These are phyloP conservation scores for Cutaneotrichosporon sp. DNA, from an alignment of 1,284 basidiomycete genomes.

Conservation along the genomic window DNA sequence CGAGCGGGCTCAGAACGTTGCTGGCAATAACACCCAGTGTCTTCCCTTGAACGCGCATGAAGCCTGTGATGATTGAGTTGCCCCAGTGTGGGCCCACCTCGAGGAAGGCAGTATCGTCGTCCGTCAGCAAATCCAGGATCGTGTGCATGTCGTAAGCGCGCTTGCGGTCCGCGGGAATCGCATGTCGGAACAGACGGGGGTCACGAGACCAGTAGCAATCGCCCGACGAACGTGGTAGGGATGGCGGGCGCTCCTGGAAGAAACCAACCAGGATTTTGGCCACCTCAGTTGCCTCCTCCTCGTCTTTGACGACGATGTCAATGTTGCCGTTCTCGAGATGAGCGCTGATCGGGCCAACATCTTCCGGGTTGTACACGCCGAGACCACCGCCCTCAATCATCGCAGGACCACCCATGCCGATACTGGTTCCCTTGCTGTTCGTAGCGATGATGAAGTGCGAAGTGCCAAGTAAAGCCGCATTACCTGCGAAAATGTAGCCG, in stretches of 20 bases:
- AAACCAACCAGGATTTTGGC: conserved; percentile 17
- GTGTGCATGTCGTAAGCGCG: conserved; percentile 20
- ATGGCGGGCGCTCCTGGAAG: conserved; percentile 9
- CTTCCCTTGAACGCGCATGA: conserved; percentile 15
- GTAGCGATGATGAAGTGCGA: conserved; percentile 20
- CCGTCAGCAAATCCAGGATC: conserved; percentile 13
- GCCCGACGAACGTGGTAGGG: neutral
- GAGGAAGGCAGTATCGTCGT: conserved; percentile 20
- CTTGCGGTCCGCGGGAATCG: conserved; percentile 17
- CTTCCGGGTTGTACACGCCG: conserved; percentile 14
- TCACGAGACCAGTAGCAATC: conserved; percentile 10
- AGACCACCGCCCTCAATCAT: conserved; percentile 22
- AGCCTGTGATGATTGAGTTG: conserved; percentile 17
- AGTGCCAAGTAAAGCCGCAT: conserved; percentile 14
- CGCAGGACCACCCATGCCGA: conserved; percentile 20
- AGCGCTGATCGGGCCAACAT: conserved; percentile 14
- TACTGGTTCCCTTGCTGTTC: conserved; percentile 11
- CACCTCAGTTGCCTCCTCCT: conserved; percentile 14
- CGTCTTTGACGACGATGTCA: conserved; percentile 18
- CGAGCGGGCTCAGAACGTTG: conserved; percentile 16
- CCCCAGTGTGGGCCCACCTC: conserved; percentile 20
- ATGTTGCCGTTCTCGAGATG: conserved; percentile 20
- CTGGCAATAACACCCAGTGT: conserved; percentile 15
- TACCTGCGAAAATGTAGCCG: conserved; percentile 19
- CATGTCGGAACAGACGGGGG: conserved; percentile 17